A percentile compares a stretch with the other conserved stretches of the same genome.
Conservation (phyloP, 2,329 filamentous ascomycete genomes). For the Epichloe typhina region DNA sequence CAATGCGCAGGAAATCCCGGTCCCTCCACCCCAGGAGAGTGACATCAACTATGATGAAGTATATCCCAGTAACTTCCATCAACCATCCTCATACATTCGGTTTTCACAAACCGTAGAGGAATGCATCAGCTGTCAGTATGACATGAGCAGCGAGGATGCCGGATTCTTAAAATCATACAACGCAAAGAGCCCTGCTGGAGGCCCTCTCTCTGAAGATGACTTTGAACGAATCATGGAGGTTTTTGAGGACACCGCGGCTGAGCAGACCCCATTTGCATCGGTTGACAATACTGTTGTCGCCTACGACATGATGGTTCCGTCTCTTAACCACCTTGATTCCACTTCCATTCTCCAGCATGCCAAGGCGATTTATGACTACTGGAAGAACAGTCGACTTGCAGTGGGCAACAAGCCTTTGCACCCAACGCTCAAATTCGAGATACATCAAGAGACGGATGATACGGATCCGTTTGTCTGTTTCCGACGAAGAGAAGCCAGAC, state of each 20-base stretch:
- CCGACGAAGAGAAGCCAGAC: constrained; percentile 82
- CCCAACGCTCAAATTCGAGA: constrained; percentile 81
- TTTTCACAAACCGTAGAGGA: constrained; percentile 98
- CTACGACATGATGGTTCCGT: constrained; percentile 62
- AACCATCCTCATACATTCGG: constrained; percentile 87
- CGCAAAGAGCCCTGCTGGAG: constrained; percentile 50
- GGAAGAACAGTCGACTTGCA: constrained; percentile 58
- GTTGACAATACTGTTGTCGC: constrained; percentile 78
- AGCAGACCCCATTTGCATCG: constrained; percentile 76
- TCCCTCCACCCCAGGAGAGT: constrained; percentile 50
- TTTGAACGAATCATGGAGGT: constrained; percentile 93
- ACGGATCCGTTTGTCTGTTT: constrained; percentile 97
- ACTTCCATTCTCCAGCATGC: constrained; percentile 43
- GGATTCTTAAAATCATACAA: constrained; percentile 76
- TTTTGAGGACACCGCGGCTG: constrained; percentile 75
- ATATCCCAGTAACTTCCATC: constrained; percentile 66
- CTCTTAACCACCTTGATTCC: constrained; percentile 40
- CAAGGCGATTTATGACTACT: constrained; percentile 79
- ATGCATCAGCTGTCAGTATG: constrained; percentile 79
- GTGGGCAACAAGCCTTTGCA: constrained; percentile 61
- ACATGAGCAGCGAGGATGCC: constrained; percentile 87
- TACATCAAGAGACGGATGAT: constrained; percentile 85
- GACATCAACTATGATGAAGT: constrained; percentile 75
- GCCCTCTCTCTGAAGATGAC: constrained; percentile 70
- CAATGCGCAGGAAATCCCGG: constrained; percentile 49